Conservation (phyloP, 805 yeast species). For the Yarrowia keelungensis region DNA sequence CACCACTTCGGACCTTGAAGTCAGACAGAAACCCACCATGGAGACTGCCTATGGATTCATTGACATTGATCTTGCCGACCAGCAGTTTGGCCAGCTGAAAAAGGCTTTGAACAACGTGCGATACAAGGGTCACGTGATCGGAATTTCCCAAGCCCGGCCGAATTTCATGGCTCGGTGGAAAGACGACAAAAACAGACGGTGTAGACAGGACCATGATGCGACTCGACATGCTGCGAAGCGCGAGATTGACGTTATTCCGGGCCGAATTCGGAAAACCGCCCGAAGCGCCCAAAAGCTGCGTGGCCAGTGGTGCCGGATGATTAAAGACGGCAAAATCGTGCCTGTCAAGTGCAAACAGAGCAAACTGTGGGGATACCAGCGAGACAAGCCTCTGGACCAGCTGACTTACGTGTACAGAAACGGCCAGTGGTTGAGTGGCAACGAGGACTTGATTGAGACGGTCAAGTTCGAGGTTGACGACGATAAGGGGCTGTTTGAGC, state of each 20-base stretch:
- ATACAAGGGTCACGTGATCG: conserved; percentile 75
- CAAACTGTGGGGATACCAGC: conserved; percentile 91
- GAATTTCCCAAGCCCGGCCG: conserved; percentile 68
- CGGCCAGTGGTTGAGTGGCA: conserved; percentile 81
- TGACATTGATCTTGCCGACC: conserved; percentile 60
- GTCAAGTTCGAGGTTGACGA: conserved; percentile 44
- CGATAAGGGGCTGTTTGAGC: conserved; percentile 40
- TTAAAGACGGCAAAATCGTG: conserved; percentile 58
- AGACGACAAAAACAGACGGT: conserved; percentile 49
- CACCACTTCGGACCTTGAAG: conserved; percentile 56
- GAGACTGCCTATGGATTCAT: conserved; percentile 71
- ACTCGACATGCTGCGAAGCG: conserved; percentile 44
- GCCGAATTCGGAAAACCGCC: conserved; percentile 65
- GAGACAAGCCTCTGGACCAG: conserved; percentile 65
- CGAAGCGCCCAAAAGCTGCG: conserved; percentile 57
- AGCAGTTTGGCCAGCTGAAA: conserved; percentile 59
- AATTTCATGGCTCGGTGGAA: conserved; percentile 60
- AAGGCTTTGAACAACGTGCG: conserved; percentile 70
- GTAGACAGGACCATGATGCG: conserved; percentile 44
- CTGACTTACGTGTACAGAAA: conserved; percentile 67
- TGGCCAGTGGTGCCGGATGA: conserved; percentile 67
- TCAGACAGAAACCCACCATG: conserved; percentile 61
- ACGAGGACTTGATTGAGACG: conserved; percentile 78
- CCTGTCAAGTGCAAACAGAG: conserved; percentile 68
- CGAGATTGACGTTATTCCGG: conserved; percentile 55